Base-by-base conservation (phyloP, 805 yeast genomes). In the Komagataella populi region DNA sequence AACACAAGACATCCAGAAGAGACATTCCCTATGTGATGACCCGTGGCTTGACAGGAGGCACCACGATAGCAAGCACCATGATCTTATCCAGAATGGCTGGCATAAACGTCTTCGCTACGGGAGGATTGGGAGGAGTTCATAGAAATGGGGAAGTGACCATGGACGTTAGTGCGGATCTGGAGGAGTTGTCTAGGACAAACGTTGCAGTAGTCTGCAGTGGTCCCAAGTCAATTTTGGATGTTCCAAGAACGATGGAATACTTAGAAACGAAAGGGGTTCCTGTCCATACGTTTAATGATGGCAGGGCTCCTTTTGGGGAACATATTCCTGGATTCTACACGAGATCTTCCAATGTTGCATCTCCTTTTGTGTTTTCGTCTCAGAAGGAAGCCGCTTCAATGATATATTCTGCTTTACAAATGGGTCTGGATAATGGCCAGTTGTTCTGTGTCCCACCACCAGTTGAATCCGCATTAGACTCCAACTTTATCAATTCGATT, bases 171-270 rank as follows among this genome's bases (percentile, higher is more conserved):
- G 95, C 96, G 2, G 96, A 88, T 64, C 73, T 88, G 55, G 90
- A 87, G 49, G 96, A 88, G 61, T 70, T 89, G 51, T 83, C 89
- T 1, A 72, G 81, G 52, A 89, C 96, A 0, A 87, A 90, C 0
- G 88, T 88, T 1, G 81, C 88, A 0, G 96, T 88, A n/a, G 90
- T 88, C 7, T 88, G 96, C 62, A 82, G 95, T 6, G 96, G 96
- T 0, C 96, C 96, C 1, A 88, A 88, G 62, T 80, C 89, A 44
- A 87, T 88, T 50, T 68, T 88, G 52, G 96, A 88, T 59, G 83
- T 89, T 51, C 80, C 75, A 7, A 72, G 84, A 55, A 89, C 96
- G 0, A 72, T 87, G 74, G 96, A 88, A 63, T 87, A 83, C 60
- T 70, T 88, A 50, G 96, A 88, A 63, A 88, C 96, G 0, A 89